Base-by-base conservation (phyloP, 2,329 filamentous ascomycete genomes). In the Scytalidium sp. region DNA sequence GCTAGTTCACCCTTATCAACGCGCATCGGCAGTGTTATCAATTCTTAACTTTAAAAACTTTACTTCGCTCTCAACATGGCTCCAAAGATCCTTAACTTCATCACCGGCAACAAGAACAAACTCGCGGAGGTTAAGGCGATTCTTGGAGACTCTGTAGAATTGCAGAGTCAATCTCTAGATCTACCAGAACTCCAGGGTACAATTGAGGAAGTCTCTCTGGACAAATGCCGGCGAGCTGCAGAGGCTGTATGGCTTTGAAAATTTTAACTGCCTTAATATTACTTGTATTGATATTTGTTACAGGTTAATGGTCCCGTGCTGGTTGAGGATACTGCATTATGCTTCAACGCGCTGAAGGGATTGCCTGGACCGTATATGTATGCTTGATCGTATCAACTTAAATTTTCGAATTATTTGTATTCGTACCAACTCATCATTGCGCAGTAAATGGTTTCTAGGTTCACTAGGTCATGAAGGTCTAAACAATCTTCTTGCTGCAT, bases 351-450 rank as follows among this genome's bases (percentile, higher is more conserved):
- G 19, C 80, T 97, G 53, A 84, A 88, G 51, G 92, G 91, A n/a
- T 78, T 99, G 23, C 94, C 94, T 2, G 94, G 94, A 1, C 90
- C 93, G 39, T 99, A 99, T 68, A 96, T 99, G 93, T 96, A 77
- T 60, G 82, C 72, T 39, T 15, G 19, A 36, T 27, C 43, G 23
- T 29, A 6, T 3, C n/a, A 19, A 19, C 8, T 4, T n/a, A 9
- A 11, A 4, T 9, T 8, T n/a, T n/a, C 42, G 19, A 42, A 32
- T 32, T 47, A 17, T 15, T 15, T 6, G 39, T 36, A 46, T 50
- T 50, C 44, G 17, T 25, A 13, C 19, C 21, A 15, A 36, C 40
- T 45, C 8, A 36, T 36, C 17, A 32, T 27, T 39, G 19, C 54
- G 25, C 61, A 97, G 92, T 59, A 99, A 99, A 78, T 96, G 90